A percentile compares a stretch with the other conserved stretches of the same genome.
Conservation (phyloP, 2,329 filamentous ascomycete genomes). For the Microcyclospora pomicola region DNA sequence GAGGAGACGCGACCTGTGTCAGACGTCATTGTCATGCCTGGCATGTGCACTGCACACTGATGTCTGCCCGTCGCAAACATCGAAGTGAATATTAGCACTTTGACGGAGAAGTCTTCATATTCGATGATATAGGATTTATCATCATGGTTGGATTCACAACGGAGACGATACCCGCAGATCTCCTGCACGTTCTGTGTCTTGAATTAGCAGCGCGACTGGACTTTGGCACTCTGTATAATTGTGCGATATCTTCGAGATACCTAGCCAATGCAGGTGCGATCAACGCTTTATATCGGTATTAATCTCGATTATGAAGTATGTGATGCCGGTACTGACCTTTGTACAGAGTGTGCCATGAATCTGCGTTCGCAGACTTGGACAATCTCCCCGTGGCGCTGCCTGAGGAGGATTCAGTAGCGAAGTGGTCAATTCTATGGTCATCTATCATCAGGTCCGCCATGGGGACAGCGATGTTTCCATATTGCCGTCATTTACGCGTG, state of each 20-base stretch:
- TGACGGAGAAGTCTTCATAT: no score
- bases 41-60: background rate
- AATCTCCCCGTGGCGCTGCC: slow-evolving; percentile 22
- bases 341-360: slow-evolving; percentile 30
- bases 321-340: background rate
- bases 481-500: slow-evolving; percentile 52
- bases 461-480: slow-evolving; percentile 50
- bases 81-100: no score
- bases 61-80: no score
- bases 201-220: slow-evolving; percentile 43
- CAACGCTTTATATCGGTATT: slow-evolving; percentile 48
- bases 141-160: no score
- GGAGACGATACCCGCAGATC: slow-evolving; percentile 38
- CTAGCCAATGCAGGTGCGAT: slow-evolving; percentile 45
- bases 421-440: slow-evolving; percentile 53
- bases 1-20: background rate
- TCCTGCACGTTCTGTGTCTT: slow-evolving; percentile 47
- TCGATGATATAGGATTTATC: no score
- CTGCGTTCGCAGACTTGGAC: slow-evolving; percentile 32
- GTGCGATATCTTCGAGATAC: slow-evolving; percentile 41
- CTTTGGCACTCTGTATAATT: slow-evolving; percentile 47
- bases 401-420: slow-evolving; percentile 34
- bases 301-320: background rate
- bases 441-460: slow-evolving; percentile 54
- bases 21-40: background rate